A percentile compares a stretch with the other conserved stretches of the same genome.
phyloP scores from a whole-genome alignment of 2,329 filamentous ascomycete genomes.

The Diaporthe amygdali region DNA sequence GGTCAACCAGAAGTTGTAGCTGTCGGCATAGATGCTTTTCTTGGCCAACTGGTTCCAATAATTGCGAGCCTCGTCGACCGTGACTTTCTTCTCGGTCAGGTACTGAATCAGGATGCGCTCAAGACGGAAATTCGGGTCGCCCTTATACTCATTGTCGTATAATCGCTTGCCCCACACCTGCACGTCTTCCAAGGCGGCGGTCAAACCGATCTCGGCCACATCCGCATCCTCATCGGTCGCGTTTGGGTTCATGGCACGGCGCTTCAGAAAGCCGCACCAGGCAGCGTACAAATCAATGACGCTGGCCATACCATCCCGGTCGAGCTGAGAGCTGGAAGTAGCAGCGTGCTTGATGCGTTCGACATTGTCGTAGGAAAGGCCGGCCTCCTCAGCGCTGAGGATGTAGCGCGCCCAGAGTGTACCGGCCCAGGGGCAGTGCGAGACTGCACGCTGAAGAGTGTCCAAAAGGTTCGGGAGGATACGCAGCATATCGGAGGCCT shows the following conservation, averaged over 20 bases:
- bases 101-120: conserved; percentile 94
- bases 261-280: conserved; percentile 93
- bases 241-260: conserved; percentile 77
- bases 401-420: conserved; percentile 90
- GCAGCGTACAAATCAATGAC: conserved; percentile 90
- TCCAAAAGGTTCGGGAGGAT: conserved; percentile 63
- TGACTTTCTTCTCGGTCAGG: conserved; percentile 81
- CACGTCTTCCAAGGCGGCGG: conserved; percentile 85
- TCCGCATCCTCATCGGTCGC: conserved; percentile 84
- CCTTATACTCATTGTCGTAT: conserved; percentile 76
- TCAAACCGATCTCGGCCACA: conserved; percentile 87
- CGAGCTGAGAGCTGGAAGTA: conserved; percentile 83
- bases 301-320: conserved; percentile 84
- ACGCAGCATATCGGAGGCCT: conserved; percentile 41
- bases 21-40: conserved; percentile 71
- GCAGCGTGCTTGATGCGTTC: conserved; percentile 91
- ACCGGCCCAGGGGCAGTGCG: conserved; percentile 93
- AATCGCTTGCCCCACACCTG: conserved; percentile 77
- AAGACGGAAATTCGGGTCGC: conserved; percentile 87
- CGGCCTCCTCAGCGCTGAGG: conserved; percentile 80
- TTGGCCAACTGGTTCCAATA: conserved; percentile 76
- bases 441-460: conserved; percentile 79
- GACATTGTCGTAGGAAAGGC: conserved; percentile 77
- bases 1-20: conserved; percentile 91
- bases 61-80: conserved; percentile 75